A percentile compares a stretch with the other conserved stretches of the same genome.
Evolutionary conservation across 768 basidiomycete species (phyloP).

Genomic region (Tylopilus cervinicoccineus): DNA sequence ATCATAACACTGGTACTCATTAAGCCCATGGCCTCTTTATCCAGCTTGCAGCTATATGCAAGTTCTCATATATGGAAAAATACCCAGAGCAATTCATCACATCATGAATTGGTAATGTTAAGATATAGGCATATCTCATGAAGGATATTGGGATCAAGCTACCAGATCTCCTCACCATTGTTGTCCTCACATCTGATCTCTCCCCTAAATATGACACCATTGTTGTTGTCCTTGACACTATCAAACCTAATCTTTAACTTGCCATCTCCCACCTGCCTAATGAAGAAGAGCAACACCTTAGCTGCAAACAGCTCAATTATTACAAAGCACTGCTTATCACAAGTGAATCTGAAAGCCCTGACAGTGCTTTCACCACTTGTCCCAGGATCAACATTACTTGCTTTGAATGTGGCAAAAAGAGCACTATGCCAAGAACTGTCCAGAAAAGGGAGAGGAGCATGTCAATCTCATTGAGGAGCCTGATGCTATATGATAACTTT

Average conservation of each 20-base stretch:
- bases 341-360: background rate
- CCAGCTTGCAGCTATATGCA: background rate
- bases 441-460: no score
- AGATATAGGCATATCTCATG: background rate
- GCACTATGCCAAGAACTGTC: no score
- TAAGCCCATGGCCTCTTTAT: background rate
- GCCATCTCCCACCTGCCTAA: background rate
- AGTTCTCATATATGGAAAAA: background rate
- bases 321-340: background rate
- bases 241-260: background rate
- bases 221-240: background rate
- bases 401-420: background rate
- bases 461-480: no score
- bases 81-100: background rate
- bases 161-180: background rate
- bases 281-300: background rate
- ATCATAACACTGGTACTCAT: no score
- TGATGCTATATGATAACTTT: no score
- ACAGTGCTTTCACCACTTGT: background rate
- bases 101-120: background rate
- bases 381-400: background rate
- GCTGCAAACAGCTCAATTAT: background rate
- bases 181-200: background rate
- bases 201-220: background rate
- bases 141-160: background rate